A percentile compares a stretch with the other conserved stretches of the same genome.
These are phyloP conservation scores for Crithidia thermophila DNA, from an alignment of 208 protist genomes.

Conservation along the genomic window DNA sequence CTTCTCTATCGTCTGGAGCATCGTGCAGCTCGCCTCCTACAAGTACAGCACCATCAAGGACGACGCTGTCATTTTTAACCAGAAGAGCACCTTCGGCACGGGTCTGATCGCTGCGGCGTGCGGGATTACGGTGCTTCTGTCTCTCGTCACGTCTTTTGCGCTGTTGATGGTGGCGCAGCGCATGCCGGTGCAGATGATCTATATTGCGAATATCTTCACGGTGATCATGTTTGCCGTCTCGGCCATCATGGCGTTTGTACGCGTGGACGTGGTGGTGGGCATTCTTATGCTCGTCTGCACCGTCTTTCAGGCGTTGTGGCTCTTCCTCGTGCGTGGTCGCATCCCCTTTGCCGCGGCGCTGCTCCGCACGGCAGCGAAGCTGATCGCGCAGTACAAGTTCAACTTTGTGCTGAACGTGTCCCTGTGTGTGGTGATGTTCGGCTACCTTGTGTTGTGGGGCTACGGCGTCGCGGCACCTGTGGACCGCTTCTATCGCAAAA, in stretches of 20 bases:
- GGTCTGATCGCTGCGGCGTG: not conserved
- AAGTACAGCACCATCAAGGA: slow-evolving; percentile 1
- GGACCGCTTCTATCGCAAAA: slow-evolving; percentile 38
- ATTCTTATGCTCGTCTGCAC: slow-evolving; percentile 46
- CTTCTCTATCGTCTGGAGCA: slow-evolving; percentile 59
- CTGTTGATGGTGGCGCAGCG: slow-evolving; percentile 17
- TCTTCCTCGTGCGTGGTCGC: slow-evolving; percentile 67
- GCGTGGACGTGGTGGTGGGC: slow-evolving; percentile 32
- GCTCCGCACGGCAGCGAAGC: slow-evolving; percentile 42
- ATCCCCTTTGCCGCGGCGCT: slow-evolving; percentile 83
- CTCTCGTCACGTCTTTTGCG: slow-evolving; percentile 23
- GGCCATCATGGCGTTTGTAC: slow-evolving; percentile 41
- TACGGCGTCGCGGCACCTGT: slow-evolving; percentile 36
- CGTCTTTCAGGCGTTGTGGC: slow-evolving; percentile 42
- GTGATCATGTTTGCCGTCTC: slow-evolving; percentile 33
- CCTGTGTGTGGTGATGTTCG: slow-evolving; percentile 36
- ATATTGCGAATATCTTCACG: slow-evolving; percentile 54
- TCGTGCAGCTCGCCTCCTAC: slow-evolving; percentile 54
- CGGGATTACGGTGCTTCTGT: not conserved
- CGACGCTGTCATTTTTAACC: not conserved
- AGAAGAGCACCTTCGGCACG: not conserved
- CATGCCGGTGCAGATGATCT: slow-evolving; percentile 53
- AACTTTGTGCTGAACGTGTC: slow-evolving; percentile 56
- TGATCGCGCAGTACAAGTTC: slow-evolving; percentile 61
- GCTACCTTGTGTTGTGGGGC: slow-evolving; percentile 66